A percentile compares a stretch with the other conserved stretches of the same genome.
Conservation (phyloP, 164 flowering plant species). For the Vitis cinerea region DNA sequence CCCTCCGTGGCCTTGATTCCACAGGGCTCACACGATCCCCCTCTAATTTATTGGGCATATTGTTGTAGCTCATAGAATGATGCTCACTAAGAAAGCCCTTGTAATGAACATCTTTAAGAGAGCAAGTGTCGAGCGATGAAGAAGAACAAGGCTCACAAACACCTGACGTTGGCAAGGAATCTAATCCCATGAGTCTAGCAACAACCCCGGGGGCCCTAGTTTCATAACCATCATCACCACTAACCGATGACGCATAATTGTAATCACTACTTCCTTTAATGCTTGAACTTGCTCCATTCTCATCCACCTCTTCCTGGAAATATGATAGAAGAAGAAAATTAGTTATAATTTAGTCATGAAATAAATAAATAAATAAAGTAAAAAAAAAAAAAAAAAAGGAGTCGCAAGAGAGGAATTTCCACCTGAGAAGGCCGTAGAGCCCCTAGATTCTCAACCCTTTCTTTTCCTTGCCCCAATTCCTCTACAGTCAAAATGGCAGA, state of each 20-base stretch:
- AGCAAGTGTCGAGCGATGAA: constrained; percentile 25
- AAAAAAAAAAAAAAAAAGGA: too few relatives aligned
- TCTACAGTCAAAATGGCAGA: constrained; percentile 22
- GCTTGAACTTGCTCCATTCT: constrained; percentile 23
- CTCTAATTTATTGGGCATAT: constrained; percentile 25
- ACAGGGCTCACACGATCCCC: constrained; percentile 22
- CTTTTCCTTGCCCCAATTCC: constrained; percentile 32
- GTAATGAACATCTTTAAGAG: constrained; percentile 23
- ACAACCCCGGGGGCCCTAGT: constrained; percentile 59
- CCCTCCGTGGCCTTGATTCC: constrained; percentile 30
- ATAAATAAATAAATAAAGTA: neutral
- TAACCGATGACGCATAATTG: constrained; percentile 33
- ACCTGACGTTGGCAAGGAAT: constrained; percentile 49
- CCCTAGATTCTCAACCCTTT: constrained; percentile 21
- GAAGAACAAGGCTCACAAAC: constrained; percentile 30
- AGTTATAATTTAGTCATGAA: neutral
- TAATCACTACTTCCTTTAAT: constrained; percentile 30
- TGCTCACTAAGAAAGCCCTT: constrained; percentile 23
- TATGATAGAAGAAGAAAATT: neutral
- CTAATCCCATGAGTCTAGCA: constrained; percentile 79
- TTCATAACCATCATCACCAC: constrained; percentile 46
- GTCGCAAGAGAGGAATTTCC: constrained; percentile 4
- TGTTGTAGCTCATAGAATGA: constrained; percentile 25
- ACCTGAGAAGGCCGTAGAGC: constrained; percentile 30
- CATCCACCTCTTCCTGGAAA: constrained; percentile 34